A percentile compares a stretch with the other conserved stretches of the same genome.
phyloP scores from a whole-genome alignment of 139 green algal genomes.

The Micractinium conductrix region DNA sequence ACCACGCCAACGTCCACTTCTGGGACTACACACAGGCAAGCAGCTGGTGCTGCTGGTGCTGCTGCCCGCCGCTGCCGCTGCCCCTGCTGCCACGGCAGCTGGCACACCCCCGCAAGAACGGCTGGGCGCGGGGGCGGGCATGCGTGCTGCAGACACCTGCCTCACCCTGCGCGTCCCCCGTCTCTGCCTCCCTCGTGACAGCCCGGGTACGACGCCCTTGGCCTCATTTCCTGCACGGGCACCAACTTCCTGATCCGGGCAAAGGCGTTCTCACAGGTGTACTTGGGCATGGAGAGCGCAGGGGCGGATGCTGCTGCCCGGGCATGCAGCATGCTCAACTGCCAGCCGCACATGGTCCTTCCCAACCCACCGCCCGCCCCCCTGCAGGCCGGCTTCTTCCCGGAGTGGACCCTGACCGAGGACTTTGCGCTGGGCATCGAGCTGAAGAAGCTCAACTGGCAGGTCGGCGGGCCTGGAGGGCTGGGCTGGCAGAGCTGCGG shows the following conservation, averaged over 20 bases:
- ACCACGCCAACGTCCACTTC: conserved; percentile 88
- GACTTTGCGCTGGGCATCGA: conserved; percentile 80
- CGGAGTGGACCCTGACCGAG: conserved; percentile 80
- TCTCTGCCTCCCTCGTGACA: conserved; percentile 23
- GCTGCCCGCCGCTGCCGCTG: neutral
- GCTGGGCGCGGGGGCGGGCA: too few species aligned
- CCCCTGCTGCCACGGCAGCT: neutral
- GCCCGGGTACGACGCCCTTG: conserved; percentile 69
- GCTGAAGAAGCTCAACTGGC: conserved; percentile 69
- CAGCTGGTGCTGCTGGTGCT: neutral
- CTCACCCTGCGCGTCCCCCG: neutral
- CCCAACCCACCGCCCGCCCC: neutral
- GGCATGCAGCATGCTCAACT: neutral
- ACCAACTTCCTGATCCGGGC: conserved; percentile 80
- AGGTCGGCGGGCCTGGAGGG: conserved; percentile 7
- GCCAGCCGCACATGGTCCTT: neutral
- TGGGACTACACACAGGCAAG: conserved; percentile 62
- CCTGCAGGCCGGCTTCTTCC: conserved; percentile 71
- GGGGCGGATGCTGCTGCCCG: neutral
- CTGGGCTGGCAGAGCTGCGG: too few species aligned
- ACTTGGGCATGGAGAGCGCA: neutral
- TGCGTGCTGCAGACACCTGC: neutral
- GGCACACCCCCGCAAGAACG: too few species aligned
- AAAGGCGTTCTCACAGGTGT: conserved; percentile 52
- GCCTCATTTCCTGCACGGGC: conserved; percentile 74